Percentiles rank a stretch among this genome's conserved stretches.
phyloP scores from a whole-genome alignment of 2,329 filamentous ascomycete species.

The Ophiobolus disseminans region DNA sequence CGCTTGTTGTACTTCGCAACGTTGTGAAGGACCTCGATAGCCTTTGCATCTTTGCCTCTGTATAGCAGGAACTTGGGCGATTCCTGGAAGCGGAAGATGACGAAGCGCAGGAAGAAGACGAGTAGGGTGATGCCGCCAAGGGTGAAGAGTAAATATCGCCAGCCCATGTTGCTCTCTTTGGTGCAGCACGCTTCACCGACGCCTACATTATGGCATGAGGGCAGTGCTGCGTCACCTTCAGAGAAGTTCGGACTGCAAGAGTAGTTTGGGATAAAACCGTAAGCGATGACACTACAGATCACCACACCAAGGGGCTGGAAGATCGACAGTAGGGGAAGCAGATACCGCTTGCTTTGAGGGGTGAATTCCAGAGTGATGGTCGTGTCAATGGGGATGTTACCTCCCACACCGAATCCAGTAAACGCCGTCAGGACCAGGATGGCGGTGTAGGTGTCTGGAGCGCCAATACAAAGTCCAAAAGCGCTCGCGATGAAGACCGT shows the following conservation, averaged over 20 bases:
- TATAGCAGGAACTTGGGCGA: conserved; percentile 67
- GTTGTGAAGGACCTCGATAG: conserved; percentile 55
- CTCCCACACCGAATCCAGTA: conserved; percentile 60
- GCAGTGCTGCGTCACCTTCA: conserved; percentile 48
- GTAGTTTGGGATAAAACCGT: conserved; percentile 61
- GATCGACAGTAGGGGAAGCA: conserved; percentile 61
- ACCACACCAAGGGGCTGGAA: conserved; percentile 65
- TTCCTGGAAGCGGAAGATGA: conserved; percentile 63
- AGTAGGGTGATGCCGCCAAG: conserved; percentile 50
- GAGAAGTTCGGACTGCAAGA: conserved; percentile 61
- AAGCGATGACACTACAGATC: conserved; percentile 59
- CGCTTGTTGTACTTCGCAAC: conserved; percentile 54
- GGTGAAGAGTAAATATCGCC: conserved; percentile 54
- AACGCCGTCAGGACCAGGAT: conserved; percentile 63
- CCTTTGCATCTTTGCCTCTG: conserved; percentile 59
- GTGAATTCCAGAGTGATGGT: conserved; percentile 65
- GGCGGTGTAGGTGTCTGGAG: conserved; percentile 57
- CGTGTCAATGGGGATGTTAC: conserved; percentile 64
- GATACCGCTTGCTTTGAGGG: conserved; percentile 60
- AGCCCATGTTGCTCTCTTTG: conserved; percentile 52
- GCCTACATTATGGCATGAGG: conserved; percentile 52
- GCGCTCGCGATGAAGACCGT: conserved; percentile 63
- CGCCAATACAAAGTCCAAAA: conserved; percentile 62
- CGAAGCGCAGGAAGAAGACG: conserved; percentile 61
- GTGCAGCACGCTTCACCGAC: conserved; percentile 47